Evolutionary conservation across 768 basidiomycete genomes (phyloP).

Genomic region (Cantharellus anzutake): DNA sequence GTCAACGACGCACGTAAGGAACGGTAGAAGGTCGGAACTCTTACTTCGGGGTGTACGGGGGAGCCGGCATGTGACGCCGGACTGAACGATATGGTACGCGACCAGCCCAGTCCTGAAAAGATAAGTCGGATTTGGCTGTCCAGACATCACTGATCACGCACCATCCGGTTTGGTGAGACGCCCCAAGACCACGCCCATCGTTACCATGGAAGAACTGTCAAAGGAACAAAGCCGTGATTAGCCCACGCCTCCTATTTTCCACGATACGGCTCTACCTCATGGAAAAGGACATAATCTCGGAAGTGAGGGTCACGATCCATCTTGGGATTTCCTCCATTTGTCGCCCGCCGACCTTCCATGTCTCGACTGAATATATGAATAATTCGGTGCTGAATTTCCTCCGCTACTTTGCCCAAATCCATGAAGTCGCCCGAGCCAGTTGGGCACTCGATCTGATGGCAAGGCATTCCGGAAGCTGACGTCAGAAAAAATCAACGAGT

Average conservation of each 20-base stretch:
- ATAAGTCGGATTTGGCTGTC: neutral
- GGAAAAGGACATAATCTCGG: slow-evolving; percentile 92
- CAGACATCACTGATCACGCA: slow-evolving; percentile 17
- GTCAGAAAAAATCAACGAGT: neutral
- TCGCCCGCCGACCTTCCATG: slow-evolving; percentile 64
- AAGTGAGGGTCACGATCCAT: slow-evolving; percentile 88
- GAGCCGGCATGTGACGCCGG: slow-evolving; percentile 70
- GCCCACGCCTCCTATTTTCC: neutral
- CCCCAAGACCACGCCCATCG: slow-evolving; percentile 79
- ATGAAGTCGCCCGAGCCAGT: slow-evolving; percentile 95
- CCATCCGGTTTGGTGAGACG: slow-evolving; percentile 98
- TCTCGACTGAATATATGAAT: slow-evolving; percentile 98
- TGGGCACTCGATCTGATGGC: slow-evolving; percentile 60
- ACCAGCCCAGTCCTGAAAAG: slow-evolving; percentile 65
- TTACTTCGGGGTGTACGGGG: slow-evolving; percentile 87
- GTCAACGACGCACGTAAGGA: neutral
- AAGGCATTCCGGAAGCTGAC: slow-evolving; percentile 12
- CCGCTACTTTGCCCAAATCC: slow-evolving; percentile 84
- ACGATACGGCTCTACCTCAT: slow-evolving; percentile 40
- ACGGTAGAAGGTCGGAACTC: slow-evolving; percentile 15
- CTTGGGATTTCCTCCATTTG: slow-evolving; percentile 76
- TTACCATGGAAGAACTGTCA: slow-evolving; percentile 91
- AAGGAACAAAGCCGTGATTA: neutral
- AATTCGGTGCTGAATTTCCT: slow-evolving; percentile 97
- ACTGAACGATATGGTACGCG: slow-evolving; percentile 81